Evolutionary conservation across 2,329 filamentous ascomycete species (phyloP).

Genomic region (Scytalidium lignicola): DNA sequence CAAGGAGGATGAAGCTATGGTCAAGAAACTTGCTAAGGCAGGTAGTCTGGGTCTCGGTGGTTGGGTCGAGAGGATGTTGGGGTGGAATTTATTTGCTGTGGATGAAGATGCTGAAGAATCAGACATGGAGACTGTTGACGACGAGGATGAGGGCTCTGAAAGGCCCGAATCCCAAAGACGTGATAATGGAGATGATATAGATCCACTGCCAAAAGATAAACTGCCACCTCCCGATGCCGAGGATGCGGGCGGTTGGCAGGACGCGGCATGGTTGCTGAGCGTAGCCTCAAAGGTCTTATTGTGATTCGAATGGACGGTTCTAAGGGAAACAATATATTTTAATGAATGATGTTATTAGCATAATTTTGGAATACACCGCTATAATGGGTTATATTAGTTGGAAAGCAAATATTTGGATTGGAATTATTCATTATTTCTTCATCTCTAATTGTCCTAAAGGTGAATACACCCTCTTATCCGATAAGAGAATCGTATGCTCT

Average conservation of each 20-base stretch:
- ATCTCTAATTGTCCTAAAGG: too few relatives aligned
- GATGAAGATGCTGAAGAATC: conserved; percentile 54
- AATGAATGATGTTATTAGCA: background rate
- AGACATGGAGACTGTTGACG: conserved; percentile 34
- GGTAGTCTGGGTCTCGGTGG: conserved; percentile 47
- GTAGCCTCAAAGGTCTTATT: conserved; percentile 42
- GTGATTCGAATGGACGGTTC: conserved; percentile 4
- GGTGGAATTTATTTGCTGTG: conserved; percentile 58
- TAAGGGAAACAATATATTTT: background rate
- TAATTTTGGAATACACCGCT: background rate
- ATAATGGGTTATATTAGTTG: background rate
- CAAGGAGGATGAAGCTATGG: conserved; percentile 53
- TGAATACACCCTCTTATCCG: too few relatives aligned
- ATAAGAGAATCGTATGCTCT: too few relatives aligned
- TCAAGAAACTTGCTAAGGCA: conserved; percentile 51
- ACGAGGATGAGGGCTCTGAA: conserved; percentile 28
- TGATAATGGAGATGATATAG: conserved; percentile 5
- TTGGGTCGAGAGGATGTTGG: conserved; percentile 55
- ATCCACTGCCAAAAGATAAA: conserved; percentile 36
- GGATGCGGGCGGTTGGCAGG: conserved; percentile 58
- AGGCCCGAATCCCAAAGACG: background rate
- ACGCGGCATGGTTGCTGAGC: conserved; percentile 63
- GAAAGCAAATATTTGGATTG: too few relatives aligned
- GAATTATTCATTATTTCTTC: too few relatives aligned
- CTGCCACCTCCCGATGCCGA: conserved; percentile 44